Percentiles rank a stretch among this genome's conserved stretches.
phyloP scores from a whole-genome alignment of 306 rosid species.

The Cucumis sativus region DNA sequence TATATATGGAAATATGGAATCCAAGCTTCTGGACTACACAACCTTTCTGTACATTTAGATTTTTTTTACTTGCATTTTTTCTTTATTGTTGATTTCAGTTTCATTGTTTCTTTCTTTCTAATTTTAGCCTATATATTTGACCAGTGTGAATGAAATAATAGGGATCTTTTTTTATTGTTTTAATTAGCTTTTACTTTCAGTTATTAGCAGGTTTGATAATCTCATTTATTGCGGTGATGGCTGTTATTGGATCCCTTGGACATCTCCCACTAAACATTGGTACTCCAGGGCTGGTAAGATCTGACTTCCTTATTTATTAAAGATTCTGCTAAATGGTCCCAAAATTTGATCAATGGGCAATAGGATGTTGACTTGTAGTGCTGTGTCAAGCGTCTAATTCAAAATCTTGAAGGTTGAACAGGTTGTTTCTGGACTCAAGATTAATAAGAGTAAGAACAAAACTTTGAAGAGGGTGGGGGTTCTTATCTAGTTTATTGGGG shows the following conservation, averaged over 20 bases:
- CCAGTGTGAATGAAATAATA: background rate
- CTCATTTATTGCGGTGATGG: constrained; percentile 84
- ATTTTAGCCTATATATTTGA: background rate
- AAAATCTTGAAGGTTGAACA: background rate
- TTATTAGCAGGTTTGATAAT: constrained; percentile 66
- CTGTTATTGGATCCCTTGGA: constrained; percentile 69
- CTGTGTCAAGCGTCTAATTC: background rate
- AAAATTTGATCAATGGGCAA: background rate
- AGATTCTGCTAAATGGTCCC: background rate
- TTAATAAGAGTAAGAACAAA: background rate
- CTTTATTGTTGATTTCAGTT: background rate
- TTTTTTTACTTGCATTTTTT: background rate
- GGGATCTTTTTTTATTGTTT: background rate
- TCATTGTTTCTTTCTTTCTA: background rate
- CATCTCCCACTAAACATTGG: constrained; percentile 57
- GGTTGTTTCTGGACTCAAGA: background rate
- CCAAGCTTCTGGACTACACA: constrained; percentile 2
- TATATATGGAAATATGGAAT: background rate
- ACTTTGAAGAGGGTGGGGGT: background rate
- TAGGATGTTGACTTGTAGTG: background rate
- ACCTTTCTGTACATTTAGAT: background rate
- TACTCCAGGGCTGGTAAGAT: constrained; percentile 86
- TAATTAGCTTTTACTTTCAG: constrained; percentile 33
- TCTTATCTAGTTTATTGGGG: background rate
- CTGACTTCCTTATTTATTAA: constrained; percentile 11